phyloP scores from a whole-genome alignment of 169 alveolate species.

The Cryptosporidium felis region DNA sequence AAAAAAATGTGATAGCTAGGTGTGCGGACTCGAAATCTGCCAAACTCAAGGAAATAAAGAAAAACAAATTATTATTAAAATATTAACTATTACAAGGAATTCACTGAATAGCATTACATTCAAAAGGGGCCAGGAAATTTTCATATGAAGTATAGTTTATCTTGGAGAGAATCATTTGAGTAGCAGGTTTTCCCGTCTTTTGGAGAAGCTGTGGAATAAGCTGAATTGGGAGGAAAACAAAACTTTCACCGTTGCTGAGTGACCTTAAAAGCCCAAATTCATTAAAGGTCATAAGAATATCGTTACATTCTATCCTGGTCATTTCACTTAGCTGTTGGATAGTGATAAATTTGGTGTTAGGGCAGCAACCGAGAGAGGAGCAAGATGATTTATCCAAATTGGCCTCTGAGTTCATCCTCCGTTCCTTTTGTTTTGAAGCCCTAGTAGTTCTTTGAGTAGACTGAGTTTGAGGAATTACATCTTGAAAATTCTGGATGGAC shows the following conservation, averaged over 20 bases:
- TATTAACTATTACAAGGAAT: no score
- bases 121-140: constrained; percentile 81
- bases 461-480: constrained; percentile 28
- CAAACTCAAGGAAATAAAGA: no score
- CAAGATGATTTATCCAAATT: background rate
- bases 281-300: constrained; percentile 86
- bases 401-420: background rate
- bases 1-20: no score
- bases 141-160: constrained; percentile 90
- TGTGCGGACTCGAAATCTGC: no score
- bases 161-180: constrained; percentile 80
- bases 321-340: constrained; percentile 73
- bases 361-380: constrained; percentile 21
- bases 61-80: no score
- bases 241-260: constrained; percentile 81
- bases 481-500: constrained; percentile 13
- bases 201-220: constrained; percentile 79
- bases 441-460: constrained; percentile 49
- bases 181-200: constrained; percentile 80
- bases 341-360: constrained; percentile 41
- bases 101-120: constrained; percentile 67
- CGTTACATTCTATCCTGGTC: constrained; percentile 87
- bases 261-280: constrained; percentile 85
- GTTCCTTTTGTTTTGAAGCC: constrained; percentile 58
- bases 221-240: constrained; percentile 83